These are phyloP conservation scores for Apiotrichum gamsii DNA, from an alignment of 1,284 basidiomycete species.

Conservation along the genomic window DNA sequence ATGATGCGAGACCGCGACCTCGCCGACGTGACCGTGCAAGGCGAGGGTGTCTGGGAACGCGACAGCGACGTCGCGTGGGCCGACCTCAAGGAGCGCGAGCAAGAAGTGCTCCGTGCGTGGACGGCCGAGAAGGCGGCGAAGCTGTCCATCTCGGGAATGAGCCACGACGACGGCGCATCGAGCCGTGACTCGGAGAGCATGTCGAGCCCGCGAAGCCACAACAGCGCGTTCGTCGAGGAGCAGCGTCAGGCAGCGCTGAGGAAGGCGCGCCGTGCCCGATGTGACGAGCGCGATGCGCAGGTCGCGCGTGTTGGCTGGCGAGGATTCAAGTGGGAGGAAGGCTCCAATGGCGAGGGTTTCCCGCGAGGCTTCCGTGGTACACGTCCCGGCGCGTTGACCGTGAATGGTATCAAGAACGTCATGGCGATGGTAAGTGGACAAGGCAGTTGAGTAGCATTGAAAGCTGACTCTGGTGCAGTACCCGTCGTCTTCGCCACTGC, in stretches of 20 bases:
- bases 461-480: conserved; percentile 37
- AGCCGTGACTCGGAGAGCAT: not conserved
- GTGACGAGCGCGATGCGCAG: conserved; percentile 21
- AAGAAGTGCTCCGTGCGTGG: conserved; percentile 31
- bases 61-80: conserved; percentile 77
- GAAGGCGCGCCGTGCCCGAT: conserved; percentile 15
- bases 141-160: conserved; percentile 1
- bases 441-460: no score
- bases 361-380: conserved; percentile 49
- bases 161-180: conserved; percentile 8
- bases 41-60: conserved; percentile 82
- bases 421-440: conserved; percentile 63
- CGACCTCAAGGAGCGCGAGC: conserved; percentile 69
- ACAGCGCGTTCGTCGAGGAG: conserved; percentile 1
- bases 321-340: conserved; percentile 44
- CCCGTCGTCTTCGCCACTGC: conserved; percentile 51
- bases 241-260: not conserved
- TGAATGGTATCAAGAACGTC: conserved; percentile 79
- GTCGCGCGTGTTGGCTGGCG: conserved; percentile 39
- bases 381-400: conserved; percentile 64
- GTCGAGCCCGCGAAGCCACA: conserved; percentile 10
- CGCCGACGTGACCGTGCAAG: conserved; percentile 86
- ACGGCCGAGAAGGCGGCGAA: conserved; percentile 1
- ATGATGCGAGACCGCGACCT: conserved; percentile 99
- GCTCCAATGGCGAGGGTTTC: conserved; percentile 34